Evolutionary conservation across 202 grass and related monocot genomes (phyloP), one percentile per base, ranked within the genome.

Genomic region (Saccharum hybrid): DNA sequence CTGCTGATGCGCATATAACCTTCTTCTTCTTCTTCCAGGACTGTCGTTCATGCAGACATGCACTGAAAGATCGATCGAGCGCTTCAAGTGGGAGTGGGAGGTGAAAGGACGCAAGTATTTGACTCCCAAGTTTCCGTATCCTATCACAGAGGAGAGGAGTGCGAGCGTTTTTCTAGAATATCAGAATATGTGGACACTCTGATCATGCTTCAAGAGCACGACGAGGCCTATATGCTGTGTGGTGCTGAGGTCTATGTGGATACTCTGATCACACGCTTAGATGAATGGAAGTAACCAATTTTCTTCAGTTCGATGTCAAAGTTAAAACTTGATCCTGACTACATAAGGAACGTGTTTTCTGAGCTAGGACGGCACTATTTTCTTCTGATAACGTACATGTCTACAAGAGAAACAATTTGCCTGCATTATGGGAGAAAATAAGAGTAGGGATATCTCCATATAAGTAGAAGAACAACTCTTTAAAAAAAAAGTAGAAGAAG

Each of bases 141-240:
- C 30, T 37, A 36, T 74, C 71, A 74, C 71, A 74, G 46, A 54
- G 34, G n/a, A 63, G 57, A 61, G 21, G 57, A 61, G 57, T 26
- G 79, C 28, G 28, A 28, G 28, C 28, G 28, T 28, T 28, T 28
- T 49, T 81, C 6, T 52, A 21, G 28, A 28, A 28, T 28, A 28
- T 28, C 28, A 51, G 38, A 40, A 73, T 49, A 52, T 79, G 74
- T 86, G 61, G 88, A 86, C 88, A 90, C 68, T 23, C 33, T 74
- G 83, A 86, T 68, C 79, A 86, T 83, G 86, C 67, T 79, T 74
- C 6, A 78, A 79, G 73, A 62, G 68, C 49, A 48, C 40, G 13
- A 59, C 26, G 5, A 49, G 66, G 64, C 28, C 69, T 66, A 59
- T 66, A 59, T 22, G 52, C 2, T 21, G 0, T 59, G n/a, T 2